Base-by-base conservation (phyloP, 345 rosid genomes). In the Eucalyptus grandis region DNA sequence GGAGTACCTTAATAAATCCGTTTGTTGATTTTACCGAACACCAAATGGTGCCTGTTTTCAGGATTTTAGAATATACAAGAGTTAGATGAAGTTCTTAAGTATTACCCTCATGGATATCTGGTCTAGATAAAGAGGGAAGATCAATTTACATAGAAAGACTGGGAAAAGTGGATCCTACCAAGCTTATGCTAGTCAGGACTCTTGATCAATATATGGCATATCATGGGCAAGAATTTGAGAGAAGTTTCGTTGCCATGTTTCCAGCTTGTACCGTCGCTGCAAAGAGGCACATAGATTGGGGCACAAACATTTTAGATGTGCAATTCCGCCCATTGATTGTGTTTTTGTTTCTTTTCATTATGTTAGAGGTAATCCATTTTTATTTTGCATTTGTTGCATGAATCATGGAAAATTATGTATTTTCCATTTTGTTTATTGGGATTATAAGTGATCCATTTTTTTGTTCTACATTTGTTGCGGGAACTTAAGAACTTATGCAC, bases 41-140 rank as follows among this genome's bases (percentile, higher is more conserved):
- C 77, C 21, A 65, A 24, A 65, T n/a, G 37, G 31, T 65, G 77
- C 37, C 19, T 65, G 77, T 65, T 65, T 65, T 65, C 77, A 98
- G 99, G 99, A 98, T 93, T 98, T 97, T 88, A 46, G 99, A 97
- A 90, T 98, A 96, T 89, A 92, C 91, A 37, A 88, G 99, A 98
- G 94, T 87, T 95, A 30, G 91, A 93, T 91, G 97, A 98, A 90
- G 99, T 98, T 87, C 62, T 96, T 87, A 94, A 91, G 54, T 92
- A 95, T 91, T 98, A 98, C 67, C 99, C 99, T 49, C 99, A 98
- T 86, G 96, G 98, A 89, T 91, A 98, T 93, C 99, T 93, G 99
- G 99, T 40, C 98, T 97, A 90, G 99, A 98, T 90, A 98, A 93
- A 92, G 99, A 97, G 92, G 99, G 99, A 24, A 95, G 98, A 56